Percentiles rank a stretch among this genome's conserved stretches.
Conservation (phyloP, 1,284 basidiomycete genomes). For the Polyporus tsugae region DNA sequence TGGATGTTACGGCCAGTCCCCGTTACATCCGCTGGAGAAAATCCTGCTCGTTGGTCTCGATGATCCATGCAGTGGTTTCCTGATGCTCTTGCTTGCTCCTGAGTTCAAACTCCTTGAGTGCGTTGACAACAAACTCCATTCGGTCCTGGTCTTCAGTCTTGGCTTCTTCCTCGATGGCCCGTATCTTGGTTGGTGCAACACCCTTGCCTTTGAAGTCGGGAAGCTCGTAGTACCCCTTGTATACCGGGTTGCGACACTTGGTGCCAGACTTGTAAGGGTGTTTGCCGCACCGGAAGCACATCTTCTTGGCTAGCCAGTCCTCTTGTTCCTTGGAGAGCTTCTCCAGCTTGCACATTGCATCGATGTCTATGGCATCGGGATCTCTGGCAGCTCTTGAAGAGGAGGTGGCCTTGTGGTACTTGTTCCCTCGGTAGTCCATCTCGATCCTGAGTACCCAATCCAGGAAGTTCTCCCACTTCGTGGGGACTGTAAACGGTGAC, state of each 20-base stretch:
- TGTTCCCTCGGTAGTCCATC: too few species aligned
- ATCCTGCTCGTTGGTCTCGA: too few species aligned
- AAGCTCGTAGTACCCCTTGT: background rate
- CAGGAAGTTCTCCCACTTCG: too few species aligned
- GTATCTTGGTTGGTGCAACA: constrained; percentile 44
- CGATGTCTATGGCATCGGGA: background rate
- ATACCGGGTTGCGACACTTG: background rate
- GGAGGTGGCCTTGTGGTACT: too few species aligned
- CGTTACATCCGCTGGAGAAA: too few species aligned
- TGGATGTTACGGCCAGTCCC: constrained; percentile 40
- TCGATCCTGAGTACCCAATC: too few species aligned
- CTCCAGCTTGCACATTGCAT: background rate
- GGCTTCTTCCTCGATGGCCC: constrained; percentile 40
- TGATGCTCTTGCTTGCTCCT: background rate
- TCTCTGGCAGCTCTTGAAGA: background rate
- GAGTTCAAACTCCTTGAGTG: background rate
- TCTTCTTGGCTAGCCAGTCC: background rate
- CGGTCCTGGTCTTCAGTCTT: background rate
- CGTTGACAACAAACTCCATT: too few species aligned
- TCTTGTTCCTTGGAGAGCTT: background rate
- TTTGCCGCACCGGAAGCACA: background rate
- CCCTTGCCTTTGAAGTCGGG: constrained; percentile 31
- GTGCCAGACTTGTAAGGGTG: background rate
- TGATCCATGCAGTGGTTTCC: background rate
- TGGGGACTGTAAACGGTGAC: too few species aligned